phyloP scores from a whole-genome alignment of 2,329 filamentous ascomycete species.

The Pseudogymnoascus sp. region DNA sequence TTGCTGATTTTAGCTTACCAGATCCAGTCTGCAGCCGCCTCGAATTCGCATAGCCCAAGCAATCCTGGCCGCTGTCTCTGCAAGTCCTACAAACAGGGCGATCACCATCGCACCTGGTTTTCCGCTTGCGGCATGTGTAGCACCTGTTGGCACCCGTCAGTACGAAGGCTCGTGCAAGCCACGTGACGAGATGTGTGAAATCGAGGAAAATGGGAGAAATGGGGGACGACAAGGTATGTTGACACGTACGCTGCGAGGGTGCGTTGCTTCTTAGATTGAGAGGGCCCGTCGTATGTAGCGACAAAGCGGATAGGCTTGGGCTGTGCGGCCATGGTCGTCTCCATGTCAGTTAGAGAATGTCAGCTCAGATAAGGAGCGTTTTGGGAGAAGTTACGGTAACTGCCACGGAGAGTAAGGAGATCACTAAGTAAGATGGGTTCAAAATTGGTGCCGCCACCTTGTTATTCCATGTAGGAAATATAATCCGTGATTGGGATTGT shows the following conservation, averaged over 20 bases:
- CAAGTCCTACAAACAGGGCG: conserved; percentile 66
- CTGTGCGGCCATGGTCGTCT: conserved; percentile 37
- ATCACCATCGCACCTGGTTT: conserved; percentile 68
- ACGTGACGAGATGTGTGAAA: not conserved
- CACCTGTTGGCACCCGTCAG: conserved; percentile 39
- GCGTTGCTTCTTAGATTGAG: conserved; percentile 12
- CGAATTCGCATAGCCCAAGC: conserved; percentile 57
- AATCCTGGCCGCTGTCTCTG: conserved; percentile 61
- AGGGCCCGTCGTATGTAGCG: conserved; percentile 24
- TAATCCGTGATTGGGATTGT: not conserved
- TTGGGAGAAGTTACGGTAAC: not conserved
- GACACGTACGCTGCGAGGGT: not conserved
- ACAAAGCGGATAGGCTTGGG: conserved; percentile 27
- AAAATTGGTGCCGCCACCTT: not conserved
- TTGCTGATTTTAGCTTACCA: not conserved
- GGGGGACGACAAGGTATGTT: not conserved
- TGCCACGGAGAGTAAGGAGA: not conserved
- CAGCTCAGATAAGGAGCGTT: not conserved
- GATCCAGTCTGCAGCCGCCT: not conserved
- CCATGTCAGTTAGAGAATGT: conserved; percentile 32
- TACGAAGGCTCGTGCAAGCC: not conserved
- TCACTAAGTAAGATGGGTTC: not conserved
- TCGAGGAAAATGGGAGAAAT: not conserved
- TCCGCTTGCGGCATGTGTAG: conserved; percentile 66
- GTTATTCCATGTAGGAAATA: not conserved